A percentile compares a stretch with the other conserved stretches of the same genome.
Evolutionary conservation across 345 rosid genomes (phyloP).

Genomic region (Erodium maritimum): DNA sequence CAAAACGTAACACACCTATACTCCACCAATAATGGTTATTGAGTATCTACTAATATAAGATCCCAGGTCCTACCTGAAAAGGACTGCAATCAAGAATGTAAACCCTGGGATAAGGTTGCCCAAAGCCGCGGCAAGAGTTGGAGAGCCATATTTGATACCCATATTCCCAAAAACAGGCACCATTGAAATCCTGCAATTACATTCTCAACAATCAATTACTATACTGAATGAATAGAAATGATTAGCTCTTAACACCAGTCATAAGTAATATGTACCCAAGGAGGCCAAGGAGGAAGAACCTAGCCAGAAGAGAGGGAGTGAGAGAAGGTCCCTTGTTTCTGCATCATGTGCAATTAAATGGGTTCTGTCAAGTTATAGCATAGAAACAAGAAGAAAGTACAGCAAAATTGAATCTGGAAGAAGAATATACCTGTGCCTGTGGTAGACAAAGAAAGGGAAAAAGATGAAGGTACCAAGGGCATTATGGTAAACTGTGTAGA

Average conservation of each 20-base stretch:
- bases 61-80: slow-evolving; percentile 1
- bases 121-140: slow-evolving; percentile 9
- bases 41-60: no score
- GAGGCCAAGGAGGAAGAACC: background rate
- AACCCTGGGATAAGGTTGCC: slow-evolving; percentile 7
- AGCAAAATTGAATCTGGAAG: background rate
- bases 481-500: slow-evolving; percentile 11
- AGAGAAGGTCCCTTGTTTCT: background rate
- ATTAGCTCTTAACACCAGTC: background rate
- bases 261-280: background rate
- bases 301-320: background rate
- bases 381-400: no score
- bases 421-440: slow-evolving; percentile 2
- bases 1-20: background rate
- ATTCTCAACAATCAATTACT: background rate
- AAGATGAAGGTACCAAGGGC: slow-evolving; percentile 12
- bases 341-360: background rate
- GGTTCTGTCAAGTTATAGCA: background rate
- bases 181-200: background rate
- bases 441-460: slow-evolving; percentile 7
- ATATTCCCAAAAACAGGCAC: background rate
- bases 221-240: slow-evolving; percentile 1
- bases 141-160: slow-evolving; percentile 9
- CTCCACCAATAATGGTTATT: background rate
- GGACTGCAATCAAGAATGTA: slow-evolving; percentile 7